Evolutionary conservation across 1,284 basidiomycete genomes (phyloP).

Genomic region (Trichosporon coremiiforme): DNA sequence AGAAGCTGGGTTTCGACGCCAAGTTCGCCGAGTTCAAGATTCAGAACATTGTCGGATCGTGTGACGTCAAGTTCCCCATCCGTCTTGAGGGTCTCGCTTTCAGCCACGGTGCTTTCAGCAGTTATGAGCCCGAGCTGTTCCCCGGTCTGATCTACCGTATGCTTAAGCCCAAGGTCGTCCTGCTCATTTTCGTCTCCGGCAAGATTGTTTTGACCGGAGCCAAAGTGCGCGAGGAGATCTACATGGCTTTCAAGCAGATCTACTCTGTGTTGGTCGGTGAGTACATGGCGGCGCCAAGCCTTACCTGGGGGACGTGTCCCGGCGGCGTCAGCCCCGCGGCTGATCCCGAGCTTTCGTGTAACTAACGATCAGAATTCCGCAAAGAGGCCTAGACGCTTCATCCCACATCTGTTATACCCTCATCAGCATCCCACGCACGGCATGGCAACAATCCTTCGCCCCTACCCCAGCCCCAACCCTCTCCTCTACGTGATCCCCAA

Average conservation of each 20-base stretch:
- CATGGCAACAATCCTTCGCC: conserved; percentile 13
- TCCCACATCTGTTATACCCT: not conserved
- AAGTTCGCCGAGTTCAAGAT: conserved; percentile 99
- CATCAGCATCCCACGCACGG: conserved; percentile 18
- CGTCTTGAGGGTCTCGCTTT: conserved; percentile 97
- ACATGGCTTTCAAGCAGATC: conserved; percentile 98
- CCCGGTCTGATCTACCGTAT: conserved; percentile 99
- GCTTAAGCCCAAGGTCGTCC: conserved; percentile 99
- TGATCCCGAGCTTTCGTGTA: conserved; percentile 21
- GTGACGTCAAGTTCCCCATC: conserved; percentile 99
- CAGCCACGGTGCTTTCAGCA: conserved; percentile 97
- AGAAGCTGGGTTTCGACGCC: conserved; percentile 98
- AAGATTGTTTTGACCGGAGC: conserved; percentile 99
- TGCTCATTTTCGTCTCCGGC: conserved; percentile 97
- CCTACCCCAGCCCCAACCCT: not conserved
- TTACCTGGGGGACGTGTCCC: not conserved
- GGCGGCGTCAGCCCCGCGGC: not conserved
- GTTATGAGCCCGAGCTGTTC: conserved; percentile 98
- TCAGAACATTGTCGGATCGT: conserved; percentile 98
- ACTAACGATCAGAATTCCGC: conserved; percentile 44
- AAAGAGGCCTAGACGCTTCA: conserved; percentile 43
- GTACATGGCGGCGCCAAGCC: conserved; percentile 21
- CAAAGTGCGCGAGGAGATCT: conserved; percentile 99
- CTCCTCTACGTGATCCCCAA: not conserved
- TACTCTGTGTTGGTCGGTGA: conserved; percentile 77